phyloP scores from a whole-genome alignment of 2,329 filamentous ascomycete species.

The Cladophialophora immunda region DNA sequence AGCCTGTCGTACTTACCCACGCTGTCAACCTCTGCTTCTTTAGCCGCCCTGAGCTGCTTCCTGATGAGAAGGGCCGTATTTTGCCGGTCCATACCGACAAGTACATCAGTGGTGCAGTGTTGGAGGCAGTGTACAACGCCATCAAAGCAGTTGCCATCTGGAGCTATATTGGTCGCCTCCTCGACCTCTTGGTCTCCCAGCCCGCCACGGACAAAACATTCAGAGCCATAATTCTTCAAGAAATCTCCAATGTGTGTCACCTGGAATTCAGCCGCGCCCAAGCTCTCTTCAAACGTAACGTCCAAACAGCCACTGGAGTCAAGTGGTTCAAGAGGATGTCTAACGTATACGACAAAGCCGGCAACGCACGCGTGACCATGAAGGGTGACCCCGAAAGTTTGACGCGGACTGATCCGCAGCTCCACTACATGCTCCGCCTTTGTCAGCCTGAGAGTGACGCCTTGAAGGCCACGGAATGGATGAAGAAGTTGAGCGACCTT shows the following conservation, averaged over 20 bases:
- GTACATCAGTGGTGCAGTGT: conserved; percentile 53
- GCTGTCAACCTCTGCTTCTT: conserved; percentile 49
- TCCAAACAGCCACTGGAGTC: conserved; percentile 48
- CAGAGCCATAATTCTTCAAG: conserved; percentile 53
- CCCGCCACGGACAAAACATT: conserved; percentile 43
- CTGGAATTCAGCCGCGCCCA: conserved; percentile 54
- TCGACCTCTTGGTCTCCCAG: conserved; percentile 45
- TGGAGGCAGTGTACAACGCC: conserved; percentile 52
- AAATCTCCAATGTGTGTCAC: conserved; percentile 57
- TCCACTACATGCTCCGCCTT: conserved; percentile 57
- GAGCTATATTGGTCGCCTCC: conserved; percentile 51
- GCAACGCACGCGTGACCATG: conserved; percentile 49
- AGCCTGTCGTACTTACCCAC: conserved; percentile 33
- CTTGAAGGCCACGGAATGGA: conserved; percentile 50
- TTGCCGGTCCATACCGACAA: conserved; percentile 52
- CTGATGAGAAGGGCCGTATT: conserved; percentile 55
- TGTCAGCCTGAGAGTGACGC: conserved; percentile 52
- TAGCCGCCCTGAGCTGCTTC: conserved; percentile 53
- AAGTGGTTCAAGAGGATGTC: conserved; percentile 56
- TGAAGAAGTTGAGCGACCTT: conserved; percentile 53
- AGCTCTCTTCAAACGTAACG: conserved; percentile 51
- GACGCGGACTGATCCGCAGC: conserved; percentile 49
- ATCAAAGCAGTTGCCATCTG: conserved; percentile 52
- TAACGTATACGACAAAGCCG: conserved; percentile 46
- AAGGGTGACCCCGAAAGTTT: conserved; percentile 55